Evolutionary conservation across 2,329 filamentous ascomycete species (phyloP), one percentile per base, ranked within the genome.

Genomic region (Trichoderma koningii): DNA sequence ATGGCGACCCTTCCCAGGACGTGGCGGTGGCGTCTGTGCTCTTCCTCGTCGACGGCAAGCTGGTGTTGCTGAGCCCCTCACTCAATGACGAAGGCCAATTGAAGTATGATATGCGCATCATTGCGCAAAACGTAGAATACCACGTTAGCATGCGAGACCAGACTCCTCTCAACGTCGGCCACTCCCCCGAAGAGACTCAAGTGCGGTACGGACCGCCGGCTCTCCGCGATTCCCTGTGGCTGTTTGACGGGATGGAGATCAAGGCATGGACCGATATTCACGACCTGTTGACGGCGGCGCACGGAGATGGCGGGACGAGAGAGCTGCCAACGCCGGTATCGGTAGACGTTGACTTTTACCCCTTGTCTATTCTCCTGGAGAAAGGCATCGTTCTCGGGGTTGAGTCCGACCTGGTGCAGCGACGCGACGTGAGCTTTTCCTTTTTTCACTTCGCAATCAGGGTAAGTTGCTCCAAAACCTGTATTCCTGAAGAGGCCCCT

Each of bases 101-200:
- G 59, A 98, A 97, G 79, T 99, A 99, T 73, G 94, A 98, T 73
- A 99, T 99, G 95, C 90, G 93, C 10, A 90, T 98, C 66, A 90
- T 99, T 73, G 93, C 93, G 14, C 92, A 97, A 72, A 96, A 96
- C 71, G 93, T 98, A 47, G 95, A 99, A 75, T 98, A 95, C 72
- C 97, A 97, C 75, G 89, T 89, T 62, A 87, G 95, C 71, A 96
- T 96, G 87, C 88, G 93, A 68, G 95, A 99, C 73, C 91, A 96
- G 71, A 87, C 87, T 7, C 55, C 77, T 69, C 70, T 78, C 68
- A 79, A 71, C 66, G 70, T 66, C 66, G 78, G 66, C 34, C 69
- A 71, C 23, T 68, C 68, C 41, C 69, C 68, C 5, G 72, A 76
- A 50, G 72, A 73, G 19, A 53, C 63, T 3, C 50, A 69, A 5